Percentiles rank a stretch among this genome's conserved stretches.
Conservation (phyloP, 257 asterid species). For the Oldenlandia corymbosa region DNA sequence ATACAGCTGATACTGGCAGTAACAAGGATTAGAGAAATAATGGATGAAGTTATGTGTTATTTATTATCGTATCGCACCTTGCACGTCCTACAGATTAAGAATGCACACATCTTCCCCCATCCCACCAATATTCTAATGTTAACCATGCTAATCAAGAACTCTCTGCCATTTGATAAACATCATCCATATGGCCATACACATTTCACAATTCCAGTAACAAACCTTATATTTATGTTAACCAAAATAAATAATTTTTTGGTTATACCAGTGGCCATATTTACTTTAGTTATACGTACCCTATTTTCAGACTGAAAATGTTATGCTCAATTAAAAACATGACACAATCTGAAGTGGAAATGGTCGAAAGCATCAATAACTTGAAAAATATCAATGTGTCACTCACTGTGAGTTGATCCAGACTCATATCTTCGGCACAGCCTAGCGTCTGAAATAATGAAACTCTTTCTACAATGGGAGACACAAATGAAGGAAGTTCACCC, state of each 20-base stretch:
- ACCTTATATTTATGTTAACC: neutral
- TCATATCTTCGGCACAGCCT: slow-evolving; percentile 31
- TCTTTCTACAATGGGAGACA: slow-evolving; percentile 56
- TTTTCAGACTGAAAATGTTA: neutral
- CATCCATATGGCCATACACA: neutral
- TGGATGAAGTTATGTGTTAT: neutral
- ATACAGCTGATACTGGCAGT: neutral
- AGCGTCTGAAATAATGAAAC: slow-evolving; percentile 42
- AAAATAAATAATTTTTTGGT: neutral
- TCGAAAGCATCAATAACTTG: neutral
- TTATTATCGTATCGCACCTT: neutral
- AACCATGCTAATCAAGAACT: neutral
- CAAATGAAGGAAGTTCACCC: slow-evolving; percentile 83
- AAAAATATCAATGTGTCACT: slow-evolving; percentile 24
- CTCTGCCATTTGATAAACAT: neutral
- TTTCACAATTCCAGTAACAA: neutral
- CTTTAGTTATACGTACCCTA: neutral
- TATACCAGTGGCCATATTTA: neutral
- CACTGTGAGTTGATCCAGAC: slow-evolving; percentile 80
- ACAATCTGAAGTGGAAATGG: neutral
- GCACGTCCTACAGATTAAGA: neutral
- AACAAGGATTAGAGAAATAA: neutral
- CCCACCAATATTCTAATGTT: neutral
- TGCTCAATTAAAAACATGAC: neutral
- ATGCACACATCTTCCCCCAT: neutral